Evolutionary conservation across 2,329 filamentous ascomycete species (phyloP), one percentile per base, ranked within the genome.

Genomic region (Drechslerella coelobrocha): DNA sequence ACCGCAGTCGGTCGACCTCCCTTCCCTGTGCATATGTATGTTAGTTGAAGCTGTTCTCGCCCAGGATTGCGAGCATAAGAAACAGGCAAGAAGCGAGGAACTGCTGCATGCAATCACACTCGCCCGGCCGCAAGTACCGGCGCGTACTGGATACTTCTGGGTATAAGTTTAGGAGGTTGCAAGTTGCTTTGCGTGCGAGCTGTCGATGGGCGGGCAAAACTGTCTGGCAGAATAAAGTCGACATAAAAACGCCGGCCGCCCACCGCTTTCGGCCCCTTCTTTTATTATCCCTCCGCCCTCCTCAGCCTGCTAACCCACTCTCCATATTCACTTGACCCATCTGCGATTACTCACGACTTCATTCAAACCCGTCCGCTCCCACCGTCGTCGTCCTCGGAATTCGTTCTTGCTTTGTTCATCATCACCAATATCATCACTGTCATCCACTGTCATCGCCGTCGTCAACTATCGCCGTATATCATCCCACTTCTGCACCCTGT

Each of bases 201-300:
- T n/a, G 37, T 41, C 37, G 37, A 41, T 17, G 37, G 37, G 41
- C 41, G 21, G 47, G 47, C 47, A 51, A 51, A 26, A 3, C 14
- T 24, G 10, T 21, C 29, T 31, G 29, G 29, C 29, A 12, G 29
- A 31, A 6, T 17, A 10, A 27, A 51, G 27, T 51, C 47, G 47
- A 51, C 23, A 57, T 34, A 39, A 52, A 52, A 45, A 23, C 41
- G 45, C 34, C 39, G 34, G 7, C 53, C 53, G 53, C 57, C 59
- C 59, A 63, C 66, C 66, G 66, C 31, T 71, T 63, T 60, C 66
- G 66, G 66, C 23, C 41, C 47, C 31, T n/a, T 34, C 21, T 50
- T 8, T 41, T 26, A 7, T 48, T 50, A 26, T 3, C 9, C 21
- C 17, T 34, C 26, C 17, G 24, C 29, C 19, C 37, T 43, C 31